These are phyloP conservation scores for Oleoguttula mirabilis DNA, from an alignment of 495 filamentous ascomycete species.

Conservation along the genomic window DNA sequence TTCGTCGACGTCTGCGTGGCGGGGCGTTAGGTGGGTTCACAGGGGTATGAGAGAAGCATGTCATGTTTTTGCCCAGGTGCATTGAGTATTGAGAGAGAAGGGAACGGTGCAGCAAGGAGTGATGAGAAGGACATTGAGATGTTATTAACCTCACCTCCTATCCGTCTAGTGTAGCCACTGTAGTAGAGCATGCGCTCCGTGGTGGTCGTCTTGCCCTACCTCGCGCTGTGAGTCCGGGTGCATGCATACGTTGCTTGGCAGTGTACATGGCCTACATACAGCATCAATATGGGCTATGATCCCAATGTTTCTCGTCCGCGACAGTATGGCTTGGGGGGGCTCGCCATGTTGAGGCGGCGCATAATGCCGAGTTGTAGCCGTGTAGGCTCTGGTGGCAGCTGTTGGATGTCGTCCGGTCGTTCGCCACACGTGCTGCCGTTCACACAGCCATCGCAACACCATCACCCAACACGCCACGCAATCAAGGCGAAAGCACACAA, in stretches of 20 bases:
- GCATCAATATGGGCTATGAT: constrained; percentile 99
- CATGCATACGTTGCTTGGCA: not conserved
- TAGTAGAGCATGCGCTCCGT: constrained; percentile 99
- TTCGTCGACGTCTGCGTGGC: constrained; percentile 75
- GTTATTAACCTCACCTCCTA: constrained; percentile 50
- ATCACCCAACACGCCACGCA: not conserved
- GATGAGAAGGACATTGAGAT: constrained; percentile 1
- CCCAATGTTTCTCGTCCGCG: constrained; percentile 82
- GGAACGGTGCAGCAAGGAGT: constrained; percentile 8
- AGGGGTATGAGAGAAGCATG: not conserved
- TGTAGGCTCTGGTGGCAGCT: too few species aligned
- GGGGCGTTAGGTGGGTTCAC: not conserved
- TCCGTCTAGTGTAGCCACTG: constrained; percentile 72
- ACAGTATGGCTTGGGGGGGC: too few species aligned
- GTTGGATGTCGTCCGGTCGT: too few species aligned
- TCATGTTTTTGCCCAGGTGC: not conserved
- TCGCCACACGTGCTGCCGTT: not conserved
- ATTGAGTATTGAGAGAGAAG: not conserved
- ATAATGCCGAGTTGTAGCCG: too few species aligned
- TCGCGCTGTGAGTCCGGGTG: not conserved
- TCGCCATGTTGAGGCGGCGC: too few species aligned
- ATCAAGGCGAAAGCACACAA: not conserved
- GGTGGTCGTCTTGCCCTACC: constrained; percentile 91
- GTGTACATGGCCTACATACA: constrained; percentile 36
- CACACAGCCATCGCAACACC: constrained; percentile 1